These are phyloP conservation scores for Pythium dissotocum DNA, from an alignment of 352 stramenopile genomes.

Conservation along the genomic window DNA sequence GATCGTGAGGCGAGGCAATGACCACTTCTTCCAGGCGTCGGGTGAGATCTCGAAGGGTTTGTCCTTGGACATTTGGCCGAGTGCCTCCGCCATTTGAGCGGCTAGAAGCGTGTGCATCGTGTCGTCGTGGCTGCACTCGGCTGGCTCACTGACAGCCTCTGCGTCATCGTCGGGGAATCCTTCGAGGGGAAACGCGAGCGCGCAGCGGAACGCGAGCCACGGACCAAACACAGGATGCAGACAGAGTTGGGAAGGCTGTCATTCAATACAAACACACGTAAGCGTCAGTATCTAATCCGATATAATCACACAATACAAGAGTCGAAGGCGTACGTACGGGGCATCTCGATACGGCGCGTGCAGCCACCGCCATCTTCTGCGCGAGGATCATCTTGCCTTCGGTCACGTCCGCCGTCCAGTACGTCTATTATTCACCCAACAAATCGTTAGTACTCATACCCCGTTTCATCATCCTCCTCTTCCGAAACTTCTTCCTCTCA, in stretches of 20 bases:
- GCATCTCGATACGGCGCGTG: conserved; percentile 46
- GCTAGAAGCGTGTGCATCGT: conserved; percentile 38
- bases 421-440: conserved; percentile 35
- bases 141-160: conserved; percentile 21
- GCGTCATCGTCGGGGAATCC: conserved; percentile 22
- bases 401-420: conserved; percentile 67
- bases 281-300: no score
- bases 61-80: conserved; percentile 41
- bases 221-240: conserved; percentile 59
- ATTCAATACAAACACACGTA: background rate
- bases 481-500: background rate
- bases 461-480: background rate
- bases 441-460: background rate
- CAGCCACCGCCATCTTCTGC: conserved; percentile 64
- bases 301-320: no score
- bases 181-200: conserved; percentile 51
- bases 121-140: conserved; percentile 43
- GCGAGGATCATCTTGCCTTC: conserved; percentile 76
- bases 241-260: conserved; percentile 60
- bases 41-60: conserved; percentile 37
- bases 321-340: conserved; percentile 25
- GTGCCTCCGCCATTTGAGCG: conserved; percentile 46
- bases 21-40: conserved; percentile 59
- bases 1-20: conserved; percentile 55
- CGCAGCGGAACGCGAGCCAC: conserved; percentile 71